Percentiles rank a stretch among this genome's conserved stretches.
Conservation (phyloP, 495 filamentous ascomycete species). For the Lasiosphaeris hirsuta region DNA sequence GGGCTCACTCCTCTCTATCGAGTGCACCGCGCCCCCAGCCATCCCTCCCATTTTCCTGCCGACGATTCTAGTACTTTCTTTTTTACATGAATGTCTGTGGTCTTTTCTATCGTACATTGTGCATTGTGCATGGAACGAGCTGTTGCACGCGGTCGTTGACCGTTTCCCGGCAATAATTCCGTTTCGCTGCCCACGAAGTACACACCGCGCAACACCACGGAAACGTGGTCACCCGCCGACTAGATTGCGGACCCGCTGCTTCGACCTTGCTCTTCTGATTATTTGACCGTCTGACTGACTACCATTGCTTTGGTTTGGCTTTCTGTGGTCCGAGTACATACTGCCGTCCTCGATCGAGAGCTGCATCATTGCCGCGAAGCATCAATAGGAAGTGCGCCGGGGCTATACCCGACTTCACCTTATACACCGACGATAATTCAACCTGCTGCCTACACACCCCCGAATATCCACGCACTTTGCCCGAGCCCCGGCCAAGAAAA, state of each 20-base stretch:
- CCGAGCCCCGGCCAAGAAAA: too few species aligned
- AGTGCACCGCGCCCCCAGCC: not conserved
- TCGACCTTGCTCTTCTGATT: too few species aligned
- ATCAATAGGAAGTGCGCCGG: too few species aligned
- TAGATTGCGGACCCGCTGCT: not conserved
- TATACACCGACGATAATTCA: too few species aligned
- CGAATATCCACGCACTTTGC: too few species aligned
- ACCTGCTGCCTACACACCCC: too few species aligned
- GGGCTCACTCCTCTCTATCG: not conserved
- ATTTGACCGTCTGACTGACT: too few species aligned
- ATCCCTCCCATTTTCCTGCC: not conserved
- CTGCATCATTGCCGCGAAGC: too few species aligned
- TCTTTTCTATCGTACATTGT: not conserved
- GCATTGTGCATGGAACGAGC: slow-evolving; percentile 7
- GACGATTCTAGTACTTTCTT: not conserved
- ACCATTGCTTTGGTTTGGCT: too few species aligned
- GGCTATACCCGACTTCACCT: too few species aligned
- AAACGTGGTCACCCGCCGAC: slow-evolving; percentile 2
- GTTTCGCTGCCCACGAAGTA: slow-evolving; percentile 16
- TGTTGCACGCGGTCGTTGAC: slow-evolving; percentile 9
- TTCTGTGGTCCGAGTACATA: too few species aligned
- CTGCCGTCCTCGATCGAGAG: too few species aligned
- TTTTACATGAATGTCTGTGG: not conserved
- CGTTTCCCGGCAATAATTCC: slow-evolving; percentile 22
- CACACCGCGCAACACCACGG: not conserved